Conservation (phyloP, 192 early-diverging fungal genomes). For the Coemansia sp. region DNA sequence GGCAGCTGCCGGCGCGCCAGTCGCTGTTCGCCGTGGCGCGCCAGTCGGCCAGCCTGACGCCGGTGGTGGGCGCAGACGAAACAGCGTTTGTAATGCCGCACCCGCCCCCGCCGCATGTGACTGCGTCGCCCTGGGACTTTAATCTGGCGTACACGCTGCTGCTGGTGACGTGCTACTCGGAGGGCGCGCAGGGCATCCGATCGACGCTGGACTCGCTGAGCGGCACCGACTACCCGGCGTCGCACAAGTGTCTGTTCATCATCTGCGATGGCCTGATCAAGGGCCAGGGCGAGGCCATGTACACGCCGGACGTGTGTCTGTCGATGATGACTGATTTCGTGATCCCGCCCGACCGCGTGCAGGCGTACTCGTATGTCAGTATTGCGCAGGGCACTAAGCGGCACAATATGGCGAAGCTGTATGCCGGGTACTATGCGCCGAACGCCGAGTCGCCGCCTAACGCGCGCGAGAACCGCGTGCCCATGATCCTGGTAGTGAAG, state of each 20-base stretch:
- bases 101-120: conserved; percentile 9
- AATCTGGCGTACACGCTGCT: conserved; percentile 77
- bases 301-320: conserved; percentile 85
- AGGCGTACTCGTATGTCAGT: conserved; percentile 80
- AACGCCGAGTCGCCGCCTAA: conserved; percentile 65
- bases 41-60: neutral
- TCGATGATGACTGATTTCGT: conserved; percentile 78
- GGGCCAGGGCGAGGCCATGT: conserved; percentile 93
- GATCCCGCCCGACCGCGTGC: conserved; percentile 95
- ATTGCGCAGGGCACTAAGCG: conserved; percentile 88
- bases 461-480: conserved; percentile 86
- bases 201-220: conserved; percentile 95
- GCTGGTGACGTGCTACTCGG: conserved; percentile 94
- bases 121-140: conserved; percentile 52
- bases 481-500: conserved; percentile 94
- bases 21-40: conserved; percentile 30
- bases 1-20: conserved; percentile 27
- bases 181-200: conserved; percentile 90
- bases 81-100: neutral
- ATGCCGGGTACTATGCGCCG: conserved; percentile 93
- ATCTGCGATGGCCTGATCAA: conserved; percentile 97
- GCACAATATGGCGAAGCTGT: conserved; percentile 98
- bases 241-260: conserved; percentile 95
- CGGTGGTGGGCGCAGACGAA: neutral
- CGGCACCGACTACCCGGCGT: conserved; percentile 90